These are phyloP conservation scores for Triticum monococcum DNA, from an alignment of 176 grass and related monocot species.

Conservation along the genomic window DNA sequence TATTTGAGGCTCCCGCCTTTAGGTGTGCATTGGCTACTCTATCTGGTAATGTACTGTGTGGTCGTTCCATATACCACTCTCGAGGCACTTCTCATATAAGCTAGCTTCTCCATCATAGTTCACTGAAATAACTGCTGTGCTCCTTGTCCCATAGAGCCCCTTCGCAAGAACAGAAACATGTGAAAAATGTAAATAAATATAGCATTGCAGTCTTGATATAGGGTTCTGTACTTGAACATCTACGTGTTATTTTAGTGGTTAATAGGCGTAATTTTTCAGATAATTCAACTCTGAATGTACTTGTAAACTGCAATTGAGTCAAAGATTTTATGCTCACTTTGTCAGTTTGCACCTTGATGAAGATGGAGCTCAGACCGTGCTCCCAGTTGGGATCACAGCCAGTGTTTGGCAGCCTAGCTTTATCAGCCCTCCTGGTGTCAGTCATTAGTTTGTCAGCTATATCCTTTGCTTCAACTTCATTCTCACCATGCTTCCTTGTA, in stretches of 20 bases:
- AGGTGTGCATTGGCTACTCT: slow-evolving; percentile 21
- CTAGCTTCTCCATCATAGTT: slow-evolving; percentile 57
- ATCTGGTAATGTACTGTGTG: slow-evolving; percentile 63
- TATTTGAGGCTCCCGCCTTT: slow-evolving; percentile 27
- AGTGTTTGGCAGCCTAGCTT: slow-evolving; percentile 63
- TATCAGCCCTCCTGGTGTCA: slow-evolving; percentile 64
- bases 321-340: slow-evolving; percentile 34
- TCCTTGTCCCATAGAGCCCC: slow-evolving; percentile 71
- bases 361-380: slow-evolving; percentile 66
- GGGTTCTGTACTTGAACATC: background rate
- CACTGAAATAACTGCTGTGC: slow-evolving; percentile 58
- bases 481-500: slow-evolving; percentile 58
- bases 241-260: background rate
- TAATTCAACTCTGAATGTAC: slow-evolving; percentile 6
- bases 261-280: slow-evolving; percentile 2
- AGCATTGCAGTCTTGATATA: background rate
- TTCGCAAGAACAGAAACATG: slow-evolving; percentile 31
- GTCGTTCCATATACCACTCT: slow-evolving; percentile 73
- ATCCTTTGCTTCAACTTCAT: slow-evolving; percentile 53
- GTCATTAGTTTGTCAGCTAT: slow-evolving; percentile 74
- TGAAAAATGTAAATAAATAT: background rate
- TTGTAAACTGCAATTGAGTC: background rate
- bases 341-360: slow-evolving; percentile 64
- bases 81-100: slow-evolving; percentile 84
- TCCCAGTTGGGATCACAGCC: slow-evolving; percentile 72